Base-by-base conservation (phyloP, 495 filamentous ascomycete genomes). In the Parmelia sp. region DNA sequence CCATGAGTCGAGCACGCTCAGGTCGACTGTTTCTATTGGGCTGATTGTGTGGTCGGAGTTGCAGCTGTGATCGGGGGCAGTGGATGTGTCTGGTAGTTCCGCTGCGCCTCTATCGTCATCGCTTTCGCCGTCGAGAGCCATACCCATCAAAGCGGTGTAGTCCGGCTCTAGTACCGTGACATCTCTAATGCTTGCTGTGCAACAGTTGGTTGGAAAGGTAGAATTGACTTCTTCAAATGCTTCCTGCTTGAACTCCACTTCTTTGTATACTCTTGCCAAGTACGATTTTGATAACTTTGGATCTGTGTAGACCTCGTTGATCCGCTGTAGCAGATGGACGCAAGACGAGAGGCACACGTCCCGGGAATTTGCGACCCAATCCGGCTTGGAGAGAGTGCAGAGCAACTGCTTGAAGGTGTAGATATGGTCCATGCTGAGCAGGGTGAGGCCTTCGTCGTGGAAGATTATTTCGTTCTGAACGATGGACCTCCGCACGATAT, bases 321-420 rank as follows among this genome's bases (percentile, higher is more conserved):
- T 79, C 33, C 84, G 82, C 39, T 85, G 82, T 10, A 91, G 78
- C 62, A 89, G 77, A 19, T 79, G 76, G 9, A 79, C 76, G 57
- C 77, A 79, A 25, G 84, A 83, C 12, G 72, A 72, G 42, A 80
- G 74, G 57, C 75, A 80, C 37, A 77, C 72, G 53, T 75, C 66
- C 73, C 67, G 61, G 69, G 64, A 63, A 64, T 49, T 60, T 66
- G 65, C 64, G 66, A 71, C 47, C 59, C 56, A 68, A 12, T 71
- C 66, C 44, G 68, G 73, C 53, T 69, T 74, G 12, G 82, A 78
- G 61, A 88, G 82, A 23, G 82, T 78, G 61, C 83, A 82, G 4
- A 90, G 78, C 7, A 84, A 79, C 39, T 82, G 79, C 69, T 89
- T 88, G 76, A 91, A 86, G 51, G 83, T 89, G 74, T 89, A 90